Conservation (phyloP, 2,329 filamentous ascomycete genomes). For the Ophiostoma tasmaniense region DNA sequence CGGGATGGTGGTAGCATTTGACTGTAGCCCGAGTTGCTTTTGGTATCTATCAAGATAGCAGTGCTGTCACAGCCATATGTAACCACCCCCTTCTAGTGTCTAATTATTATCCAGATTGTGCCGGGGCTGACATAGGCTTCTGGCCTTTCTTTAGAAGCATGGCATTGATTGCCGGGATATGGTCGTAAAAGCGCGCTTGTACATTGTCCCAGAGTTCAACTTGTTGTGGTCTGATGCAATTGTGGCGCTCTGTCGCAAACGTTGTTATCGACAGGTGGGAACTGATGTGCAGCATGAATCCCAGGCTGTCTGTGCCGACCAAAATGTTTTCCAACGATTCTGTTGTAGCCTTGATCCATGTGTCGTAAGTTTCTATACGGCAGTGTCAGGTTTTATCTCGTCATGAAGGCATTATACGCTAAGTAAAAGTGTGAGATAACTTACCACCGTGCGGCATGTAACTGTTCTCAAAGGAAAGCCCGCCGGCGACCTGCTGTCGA, state of each 20-base stretch:
- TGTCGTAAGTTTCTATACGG: constrained; percentile 25
- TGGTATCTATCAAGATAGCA: background rate
- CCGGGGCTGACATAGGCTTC: background rate
- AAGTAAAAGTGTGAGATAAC: background rate
- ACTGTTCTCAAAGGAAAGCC: constrained; percentile 28
- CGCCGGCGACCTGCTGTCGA: constrained; percentile 24
- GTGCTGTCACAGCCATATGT: background rate
- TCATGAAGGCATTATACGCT: too few relatives aligned
- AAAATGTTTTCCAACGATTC: constrained; percentile 13
- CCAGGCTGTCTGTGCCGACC: constrained; percentile 11
- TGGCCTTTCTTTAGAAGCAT: background rate
- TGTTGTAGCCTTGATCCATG: constrained; percentile 25
- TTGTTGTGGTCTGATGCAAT: constrained; percentile 5
- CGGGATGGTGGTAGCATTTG: background rate
- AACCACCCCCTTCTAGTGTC: background rate
- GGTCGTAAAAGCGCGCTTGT: constrained; percentile 14
- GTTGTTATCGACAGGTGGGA: constrained; percentile 11
- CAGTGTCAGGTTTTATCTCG: background rate
- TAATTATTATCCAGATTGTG: background rate
- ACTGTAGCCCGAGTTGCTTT: background rate
- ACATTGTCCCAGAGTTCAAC: constrained; percentile 11
- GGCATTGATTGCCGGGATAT: constrained; percentile 12
- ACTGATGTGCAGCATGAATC: constrained; percentile 21
- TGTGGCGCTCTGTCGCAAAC: constrained; percentile 11
- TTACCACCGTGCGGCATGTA: constrained; percentile 31